Percentiles rank a stretch among this genome's conserved stretches.
Evolutionary conservation across 768 basidiomycete genomes (phyloP).

Genomic region (Boletus patriciae): DNA sequence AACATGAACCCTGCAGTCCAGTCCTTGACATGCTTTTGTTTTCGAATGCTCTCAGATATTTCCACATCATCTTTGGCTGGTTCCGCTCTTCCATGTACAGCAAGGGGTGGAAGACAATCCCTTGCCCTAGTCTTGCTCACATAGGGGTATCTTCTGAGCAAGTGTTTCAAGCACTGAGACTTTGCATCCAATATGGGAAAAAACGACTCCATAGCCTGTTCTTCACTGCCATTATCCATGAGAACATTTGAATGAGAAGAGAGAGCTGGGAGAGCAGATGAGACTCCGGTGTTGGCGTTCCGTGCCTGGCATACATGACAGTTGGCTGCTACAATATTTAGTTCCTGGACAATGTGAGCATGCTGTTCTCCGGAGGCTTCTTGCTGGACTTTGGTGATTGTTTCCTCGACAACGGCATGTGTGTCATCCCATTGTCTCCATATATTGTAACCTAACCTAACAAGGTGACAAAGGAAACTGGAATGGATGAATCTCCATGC

Average conservation of each 20-base stretch:
- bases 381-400: background rate
- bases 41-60: too few relatives aligned
- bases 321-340: background rate
- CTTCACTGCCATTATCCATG: too few relatives aligned
- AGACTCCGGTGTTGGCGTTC: too few relatives aligned
- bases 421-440: slow-evolving; percentile 1
- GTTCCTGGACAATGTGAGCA: background rate
- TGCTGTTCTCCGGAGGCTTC: slow-evolving; percentile 1
- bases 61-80: too few relatives aligned
- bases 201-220: too few relatives aligned
- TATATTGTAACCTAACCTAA: too few relatives aligned
- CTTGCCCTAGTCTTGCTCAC: background rate
- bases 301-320: background rate
- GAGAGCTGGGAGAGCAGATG: too few relatives aligned
- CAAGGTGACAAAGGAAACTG: too few relatives aligned
- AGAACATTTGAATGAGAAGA: too few relatives aligned
- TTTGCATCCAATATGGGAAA: background rate
- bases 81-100: background rate
- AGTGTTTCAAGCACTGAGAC: background rate
- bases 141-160: background rate
- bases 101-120: background rate
- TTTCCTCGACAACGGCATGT: background rate
- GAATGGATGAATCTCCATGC: too few relatives aligned
- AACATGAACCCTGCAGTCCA: background rate
- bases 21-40: background rate